These are phyloP conservation scores for Coemansia sp. DNA, from an alignment of 192 early-diverging fungal genomes.

Conservation along the genomic window DNA sequence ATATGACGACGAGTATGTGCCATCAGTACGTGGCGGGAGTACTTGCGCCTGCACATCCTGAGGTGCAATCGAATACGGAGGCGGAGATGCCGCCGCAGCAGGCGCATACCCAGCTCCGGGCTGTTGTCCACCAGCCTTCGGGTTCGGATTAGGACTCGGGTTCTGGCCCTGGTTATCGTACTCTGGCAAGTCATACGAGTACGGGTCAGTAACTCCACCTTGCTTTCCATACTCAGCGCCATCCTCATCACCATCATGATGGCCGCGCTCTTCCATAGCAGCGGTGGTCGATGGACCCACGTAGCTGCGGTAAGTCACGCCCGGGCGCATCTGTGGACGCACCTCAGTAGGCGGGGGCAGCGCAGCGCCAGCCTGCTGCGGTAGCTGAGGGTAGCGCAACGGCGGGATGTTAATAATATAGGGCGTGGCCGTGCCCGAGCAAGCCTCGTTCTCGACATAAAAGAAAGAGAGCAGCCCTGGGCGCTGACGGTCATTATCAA, in stretches of 20 bases:
- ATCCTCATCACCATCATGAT: neutral
- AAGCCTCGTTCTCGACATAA: conserved; percentile 53
- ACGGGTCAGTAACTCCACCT: conserved; percentile 21
- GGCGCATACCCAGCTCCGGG: neutral
- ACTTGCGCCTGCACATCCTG: neutral
- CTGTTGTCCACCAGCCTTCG: neutral
- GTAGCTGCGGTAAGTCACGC: conserved; percentile 39
- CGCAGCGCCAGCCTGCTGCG: neutral
- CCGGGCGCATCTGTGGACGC: conserved; percentile 22
- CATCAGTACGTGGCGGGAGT: conserved; percentile 41
- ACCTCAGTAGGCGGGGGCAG: neutral
- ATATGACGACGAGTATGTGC: conserved; percentile 54
- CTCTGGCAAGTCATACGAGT: conserved; percentile 45
- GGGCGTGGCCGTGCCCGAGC: conserved; percentile 41
- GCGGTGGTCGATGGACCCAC: neutral
- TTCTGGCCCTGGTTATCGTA: conserved; percentile 11
- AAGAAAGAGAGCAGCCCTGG: conserved; percentile 51
- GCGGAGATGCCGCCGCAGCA: conserved; percentile 18
- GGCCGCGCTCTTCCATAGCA: neutral
- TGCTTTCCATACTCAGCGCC: neutral
- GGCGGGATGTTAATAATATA: conserved; percentile 54
- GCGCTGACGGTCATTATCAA: conserved; percentile 47
- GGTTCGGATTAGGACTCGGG: neutral
- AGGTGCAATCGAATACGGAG: conserved; percentile 37
- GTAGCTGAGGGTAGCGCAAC: conserved; percentile 44